Percentiles rank a stretch among this genome's conserved stretches.
Evolutionary conservation across 441 rosid genomes (phyloP).

Genomic region (Gossypium schwendimanii): DNA sequence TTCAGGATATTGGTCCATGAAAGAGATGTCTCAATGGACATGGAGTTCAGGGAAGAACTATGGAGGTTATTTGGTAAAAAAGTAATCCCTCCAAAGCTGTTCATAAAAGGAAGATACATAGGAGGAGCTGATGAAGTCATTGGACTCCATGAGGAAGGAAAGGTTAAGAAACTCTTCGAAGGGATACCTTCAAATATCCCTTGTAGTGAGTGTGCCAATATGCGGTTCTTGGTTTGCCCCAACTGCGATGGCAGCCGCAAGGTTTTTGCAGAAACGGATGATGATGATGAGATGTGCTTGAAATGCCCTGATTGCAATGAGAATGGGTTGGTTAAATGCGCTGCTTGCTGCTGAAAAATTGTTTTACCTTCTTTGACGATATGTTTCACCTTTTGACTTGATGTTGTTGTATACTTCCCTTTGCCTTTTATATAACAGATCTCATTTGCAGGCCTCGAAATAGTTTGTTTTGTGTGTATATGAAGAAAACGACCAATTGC

Average conservation of each 20-base stretch:
- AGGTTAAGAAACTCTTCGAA: conserved; percentile 60
- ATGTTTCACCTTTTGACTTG: not conserved
- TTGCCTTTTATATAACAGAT: not conserved
- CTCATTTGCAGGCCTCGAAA: not conserved
- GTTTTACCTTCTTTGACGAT: not conserved
- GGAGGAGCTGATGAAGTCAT: conserved; percentile 87
- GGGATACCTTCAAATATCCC: conserved; percentile 36
- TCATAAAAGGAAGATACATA: conserved; percentile 66
- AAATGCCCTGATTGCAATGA: conserved; percentile 76
- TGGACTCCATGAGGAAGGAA: conserved; percentile 68
- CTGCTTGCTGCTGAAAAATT: conserved; percentile 37
- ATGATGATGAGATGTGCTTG: conserved; percentile 28
- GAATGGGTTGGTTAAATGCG: conserved; percentile 76
- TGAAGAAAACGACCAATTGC: not conserved
- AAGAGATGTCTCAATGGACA: conserved; percentile 74
- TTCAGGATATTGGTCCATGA: conserved; percentile 46
- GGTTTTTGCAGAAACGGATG: conserved; percentile 28
- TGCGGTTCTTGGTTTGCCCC: conserved; percentile 61
- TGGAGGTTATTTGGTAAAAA: conserved; percentile 52
- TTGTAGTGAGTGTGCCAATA: conserved; percentile 54
- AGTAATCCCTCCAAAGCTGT: conserved; percentile 69
- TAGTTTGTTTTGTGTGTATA: not conserved
- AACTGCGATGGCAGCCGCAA: conserved; percentile 67
- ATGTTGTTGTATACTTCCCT: not conserved
- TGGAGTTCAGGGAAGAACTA: conserved; percentile 65